These are phyloP conservation scores for Plasmopara muralis DNA, from an alignment of 352 stramenopile genomes.

Conservation along the genomic window DNA sequence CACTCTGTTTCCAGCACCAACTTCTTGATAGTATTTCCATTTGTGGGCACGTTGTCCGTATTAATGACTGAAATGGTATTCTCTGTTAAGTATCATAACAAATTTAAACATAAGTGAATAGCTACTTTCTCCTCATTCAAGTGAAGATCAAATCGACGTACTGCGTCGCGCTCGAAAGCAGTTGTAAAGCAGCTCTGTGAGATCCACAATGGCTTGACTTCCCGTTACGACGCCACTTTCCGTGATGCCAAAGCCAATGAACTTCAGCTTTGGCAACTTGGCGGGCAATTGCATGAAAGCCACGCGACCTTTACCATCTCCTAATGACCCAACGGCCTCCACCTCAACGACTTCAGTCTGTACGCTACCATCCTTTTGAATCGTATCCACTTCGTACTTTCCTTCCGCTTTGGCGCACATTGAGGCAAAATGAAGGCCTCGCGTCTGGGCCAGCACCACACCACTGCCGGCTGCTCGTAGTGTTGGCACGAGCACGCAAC, in stretches of 20 bases:
- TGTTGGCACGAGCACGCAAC: conserved; percentile 50
- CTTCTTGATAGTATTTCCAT: conserved; percentile 55
- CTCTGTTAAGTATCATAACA: conserved; percentile 16
- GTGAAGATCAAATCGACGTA: conserved; percentile 4
- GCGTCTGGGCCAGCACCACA: conserved; percentile 57
- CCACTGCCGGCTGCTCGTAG: conserved; percentile 27
- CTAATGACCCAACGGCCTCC: conserved; percentile 36
- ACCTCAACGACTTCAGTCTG: conserved; percentile 31
- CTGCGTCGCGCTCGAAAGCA: conserved; percentile 34
- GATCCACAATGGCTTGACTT: conserved; percentile 40
- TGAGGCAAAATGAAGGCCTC: conserved; percentile 42
- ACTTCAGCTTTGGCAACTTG: conserved; percentile 35
- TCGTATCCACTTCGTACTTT: conserved; percentile 62
- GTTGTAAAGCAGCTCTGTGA: conserved; percentile 44
- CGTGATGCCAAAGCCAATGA: conserved; percentile 60
- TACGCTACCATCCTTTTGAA: conserved; percentile 42
- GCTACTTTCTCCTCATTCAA: not conserved
- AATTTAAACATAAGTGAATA: not conserved
- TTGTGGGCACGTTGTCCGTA: conserved; percentile 75
- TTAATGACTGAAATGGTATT: conserved; percentile 72
- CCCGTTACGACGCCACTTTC: conserved; percentile 18
- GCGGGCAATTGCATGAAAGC: conserved; percentile 36
- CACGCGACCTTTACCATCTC: conserved; percentile 18
- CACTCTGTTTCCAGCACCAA: conserved; percentile 29
- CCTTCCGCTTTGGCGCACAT: conserved; percentile 25